Conservation (phyloP, 148 eudicot genomes). For the Polygonum maritimum region DNA sequence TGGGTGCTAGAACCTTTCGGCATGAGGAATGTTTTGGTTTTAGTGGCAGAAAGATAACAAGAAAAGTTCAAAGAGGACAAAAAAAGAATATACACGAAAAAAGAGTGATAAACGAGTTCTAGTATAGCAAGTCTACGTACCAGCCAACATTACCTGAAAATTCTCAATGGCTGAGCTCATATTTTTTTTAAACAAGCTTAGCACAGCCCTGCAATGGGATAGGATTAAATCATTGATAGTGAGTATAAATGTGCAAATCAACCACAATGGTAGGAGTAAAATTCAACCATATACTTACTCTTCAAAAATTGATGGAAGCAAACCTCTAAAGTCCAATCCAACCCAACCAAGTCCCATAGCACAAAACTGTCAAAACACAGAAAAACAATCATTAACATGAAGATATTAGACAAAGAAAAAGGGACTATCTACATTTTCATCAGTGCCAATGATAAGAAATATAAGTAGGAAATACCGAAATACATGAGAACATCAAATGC, state of each 20-base stretch:
- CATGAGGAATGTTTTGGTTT: neutral
- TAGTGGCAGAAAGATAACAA: neutral
- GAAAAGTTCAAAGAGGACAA: neutral
- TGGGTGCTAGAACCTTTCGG: neutral
- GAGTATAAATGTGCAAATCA: neutral
- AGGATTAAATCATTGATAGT: constrained; percentile 14
- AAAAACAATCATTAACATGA: constrained; percentile 7
- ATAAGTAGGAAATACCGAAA: neutral
- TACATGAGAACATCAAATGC: neutral
- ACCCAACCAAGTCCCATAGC: constrained; percentile 99
- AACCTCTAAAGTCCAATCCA: constrained; percentile 94
- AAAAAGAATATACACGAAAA: neutral
- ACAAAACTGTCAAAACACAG: constrained; percentile 55
- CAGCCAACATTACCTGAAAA: constrained; percentile 62
- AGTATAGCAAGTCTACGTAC: neutral
- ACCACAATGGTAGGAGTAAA: neutral
- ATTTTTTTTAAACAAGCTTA: constrained; percentile 75
- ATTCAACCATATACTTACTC: constrained; percentile 38
- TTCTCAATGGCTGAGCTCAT: constrained; percentile 77
- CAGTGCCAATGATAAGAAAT: neutral
- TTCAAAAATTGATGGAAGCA: constrained; percentile 96
- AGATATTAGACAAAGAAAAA: neutral
- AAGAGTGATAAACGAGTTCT: neutral
- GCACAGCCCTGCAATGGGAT: constrained; percentile 70
- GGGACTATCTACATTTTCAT: neutral